Evolutionary conservation across 1,139 yeast species (phyloP).

Genomic region (Magnusiomyces tetraspermus): DNA sequence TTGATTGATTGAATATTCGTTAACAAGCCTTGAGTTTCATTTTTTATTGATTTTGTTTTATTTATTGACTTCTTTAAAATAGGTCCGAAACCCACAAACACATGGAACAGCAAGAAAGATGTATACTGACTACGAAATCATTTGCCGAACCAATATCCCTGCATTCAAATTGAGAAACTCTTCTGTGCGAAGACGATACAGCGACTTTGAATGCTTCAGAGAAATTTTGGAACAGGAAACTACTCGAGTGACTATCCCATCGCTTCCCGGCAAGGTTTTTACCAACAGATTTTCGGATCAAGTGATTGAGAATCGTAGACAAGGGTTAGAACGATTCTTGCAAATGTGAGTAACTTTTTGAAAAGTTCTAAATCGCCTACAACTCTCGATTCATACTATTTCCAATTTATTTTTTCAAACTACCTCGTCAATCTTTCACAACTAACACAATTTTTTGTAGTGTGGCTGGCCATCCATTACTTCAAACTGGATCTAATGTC

Average conservation of each 20-base stretch:
- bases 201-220: conserved; percentile 79
- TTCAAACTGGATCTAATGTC: conserved; percentile 82
- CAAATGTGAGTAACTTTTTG: conserved; percentile 34
- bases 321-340: conserved; percentile 74
- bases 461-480: conserved; percentile 88
- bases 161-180: conserved; percentile 62
- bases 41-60: not conserved
- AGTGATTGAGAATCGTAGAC: conserved; percentile 73
- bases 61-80: too few species aligned
- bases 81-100: conserved; percentile 65
- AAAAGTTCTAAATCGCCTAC: not conserved
- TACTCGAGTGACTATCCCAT: conserved; percentile 72
- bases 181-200: conserved; percentile 73
- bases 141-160: conserved; percentile 71
- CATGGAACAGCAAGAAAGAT: conserved; percentile 47
- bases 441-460: conserved; percentile 16
- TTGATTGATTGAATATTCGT: not conserved
- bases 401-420: not conserved
- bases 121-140: conserved; percentile 86
- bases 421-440: not conserved
- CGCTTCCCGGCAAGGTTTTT: conserved; percentile 75
- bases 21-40: not conserved
- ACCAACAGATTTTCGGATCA: conserved; percentile 72
- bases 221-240: conserved; percentile 67
- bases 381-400: not conserved